phyloP scores from a whole-genome alignment of 192 early-diverging fungal genomes.

The Podila horticola region DNA sequence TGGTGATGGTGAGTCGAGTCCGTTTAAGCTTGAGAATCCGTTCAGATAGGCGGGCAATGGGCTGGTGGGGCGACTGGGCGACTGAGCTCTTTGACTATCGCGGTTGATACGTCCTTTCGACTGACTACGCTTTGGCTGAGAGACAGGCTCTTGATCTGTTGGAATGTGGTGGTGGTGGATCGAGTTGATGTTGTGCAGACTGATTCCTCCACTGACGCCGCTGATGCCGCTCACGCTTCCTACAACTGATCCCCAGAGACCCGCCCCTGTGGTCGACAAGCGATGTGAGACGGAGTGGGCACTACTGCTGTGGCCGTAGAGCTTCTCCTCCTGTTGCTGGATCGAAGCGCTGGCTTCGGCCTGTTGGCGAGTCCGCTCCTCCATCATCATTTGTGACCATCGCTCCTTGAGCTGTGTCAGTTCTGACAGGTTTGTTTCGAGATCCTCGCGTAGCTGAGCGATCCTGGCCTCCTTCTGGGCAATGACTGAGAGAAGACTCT shows the following conservation, averaged over 20 bases:
- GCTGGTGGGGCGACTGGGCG: constrained; percentile 32
- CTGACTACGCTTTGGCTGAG: neutral
- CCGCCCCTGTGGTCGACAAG: constrained; percentile 39
- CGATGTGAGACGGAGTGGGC: constrained; percentile 40
- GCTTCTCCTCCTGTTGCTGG: constrained; percentile 31
- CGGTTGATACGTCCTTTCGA: constrained; percentile 17
- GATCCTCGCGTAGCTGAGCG: constrained; percentile 41
- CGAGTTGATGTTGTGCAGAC: constrained; percentile 32
- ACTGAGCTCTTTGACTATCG: neutral
- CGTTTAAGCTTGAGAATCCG: constrained; percentile 24
- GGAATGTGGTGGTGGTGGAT: constrained; percentile 11
- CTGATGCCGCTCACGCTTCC: constrained; percentile 50
- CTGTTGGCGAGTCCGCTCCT: constrained; percentile 38
- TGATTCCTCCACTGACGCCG: constrained; percentile 46
- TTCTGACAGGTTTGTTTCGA: constrained; percentile 35
- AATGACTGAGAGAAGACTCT: constrained; percentile 38
- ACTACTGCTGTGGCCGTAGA: constrained; percentile 24
- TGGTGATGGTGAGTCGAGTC: constrained; percentile 20
- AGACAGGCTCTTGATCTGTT: neutral
- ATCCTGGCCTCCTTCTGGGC: constrained; percentile 51
- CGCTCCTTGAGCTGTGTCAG: constrained; percentile 48
- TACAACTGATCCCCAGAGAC: constrained; percentile 42
- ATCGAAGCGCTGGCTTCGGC: constrained; percentile 43
- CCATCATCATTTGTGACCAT: constrained; percentile 52
- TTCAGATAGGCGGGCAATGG: constrained; percentile 34